Evolutionary conservation across 2,329 filamentous ascomycete genomes (phyloP).

Genomic region (Arthroderma sp.): DNA sequence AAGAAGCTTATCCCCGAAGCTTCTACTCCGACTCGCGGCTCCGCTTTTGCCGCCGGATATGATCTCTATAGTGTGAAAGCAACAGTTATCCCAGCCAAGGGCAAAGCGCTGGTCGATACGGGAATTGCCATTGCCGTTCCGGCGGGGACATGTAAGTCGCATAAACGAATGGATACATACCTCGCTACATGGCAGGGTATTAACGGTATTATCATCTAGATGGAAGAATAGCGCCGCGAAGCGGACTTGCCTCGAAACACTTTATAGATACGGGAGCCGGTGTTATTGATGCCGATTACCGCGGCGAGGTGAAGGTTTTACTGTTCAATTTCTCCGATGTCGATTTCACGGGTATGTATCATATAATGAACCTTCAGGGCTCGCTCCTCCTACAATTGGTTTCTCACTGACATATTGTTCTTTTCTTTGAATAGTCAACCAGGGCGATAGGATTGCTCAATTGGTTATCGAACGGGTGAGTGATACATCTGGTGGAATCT

Average conservation of each 20-base stretch:
- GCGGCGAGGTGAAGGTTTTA: conserved; percentile 84
- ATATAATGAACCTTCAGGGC: background rate
- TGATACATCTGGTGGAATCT: conserved; percentile 3
- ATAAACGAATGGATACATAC: conserved; percentile 2
- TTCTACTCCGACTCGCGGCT: conserved; percentile 75
- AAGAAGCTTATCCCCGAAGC: conserved; percentile 76
- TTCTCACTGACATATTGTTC: background rate
- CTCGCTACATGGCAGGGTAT: conserved; percentile 7
- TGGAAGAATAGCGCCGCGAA: conserved; percentile 77
- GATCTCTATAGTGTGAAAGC: conserved; percentile 72
- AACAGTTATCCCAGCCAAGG: conserved; percentile 63
- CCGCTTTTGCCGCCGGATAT: conserved; percentile 81
- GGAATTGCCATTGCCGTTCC: conserved; percentile 87
- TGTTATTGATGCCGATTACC: conserved; percentile 95
- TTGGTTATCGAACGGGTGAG: conserved; percentile 70
- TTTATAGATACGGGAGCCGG: conserved; percentile 94
- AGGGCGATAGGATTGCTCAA: conserved; percentile 86
- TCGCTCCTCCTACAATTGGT: background rate
- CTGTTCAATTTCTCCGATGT: conserved; percentile 81
- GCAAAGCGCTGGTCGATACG: conserved; percentile 77
- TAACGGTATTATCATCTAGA: conserved; percentile 39
- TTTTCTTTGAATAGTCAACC: conserved; percentile 42
- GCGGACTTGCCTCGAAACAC: conserved; percentile 83
- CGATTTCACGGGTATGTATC: conserved; percentile 49
- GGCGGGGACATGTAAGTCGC: conserved; percentile 64